Base-by-base conservation (phyloP, 2,329 filamentous ascomycete genomes). In the Emmonsiellopsis sp. region DNA sequence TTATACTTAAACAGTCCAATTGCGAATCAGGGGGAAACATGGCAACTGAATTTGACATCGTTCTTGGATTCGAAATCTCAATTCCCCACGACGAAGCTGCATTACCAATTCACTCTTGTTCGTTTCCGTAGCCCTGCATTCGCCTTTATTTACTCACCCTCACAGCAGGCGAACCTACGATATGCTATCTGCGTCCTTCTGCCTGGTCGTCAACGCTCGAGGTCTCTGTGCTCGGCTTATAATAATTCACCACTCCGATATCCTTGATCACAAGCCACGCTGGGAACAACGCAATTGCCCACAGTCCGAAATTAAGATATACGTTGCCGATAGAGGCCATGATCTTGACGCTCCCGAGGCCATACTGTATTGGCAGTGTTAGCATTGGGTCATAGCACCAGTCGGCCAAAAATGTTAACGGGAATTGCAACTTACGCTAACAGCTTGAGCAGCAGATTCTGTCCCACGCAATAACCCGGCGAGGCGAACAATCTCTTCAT, bases 401-500 rank as follows among this genome's bases (percentile, higher is more conserved):
- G 31, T 8, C 44, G 10, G 11, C 15, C 1, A 32, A 13, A 50
- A 8, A 15, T 7, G 37, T 40, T 40, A 11, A 11, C 11, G 37
- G 11, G 15, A 40, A 40, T 15, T 1, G 37, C 10, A 49, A 68
- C 73, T 60, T 62, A 76, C 73, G 61, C 83, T 86, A 13, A 89
- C 69, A 6, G 85, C 85, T 64, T 89, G 86, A 71, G 83, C 85
- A 0, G 83, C 86, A 1, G 83, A 87, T 67, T 89, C 85, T 0
- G 83, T 86, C 1, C 83, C 86, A 53, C 85, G 76, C 2, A 89
- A 72, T 10, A 89, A 67, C 0, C 83, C 84, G 0, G 85, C 79
- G 61, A 85, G 83, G 0, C 85, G 78, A 43, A 89, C 79, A 1
- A 88, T 78, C 59, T 89, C 81, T 26, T 77, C 75, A 50, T 86